Percentiles rank a stretch among this genome's conserved stretches.
Conservation (phyloP, 257 asterid species). For the Nicotiana sylvestris region DNA sequence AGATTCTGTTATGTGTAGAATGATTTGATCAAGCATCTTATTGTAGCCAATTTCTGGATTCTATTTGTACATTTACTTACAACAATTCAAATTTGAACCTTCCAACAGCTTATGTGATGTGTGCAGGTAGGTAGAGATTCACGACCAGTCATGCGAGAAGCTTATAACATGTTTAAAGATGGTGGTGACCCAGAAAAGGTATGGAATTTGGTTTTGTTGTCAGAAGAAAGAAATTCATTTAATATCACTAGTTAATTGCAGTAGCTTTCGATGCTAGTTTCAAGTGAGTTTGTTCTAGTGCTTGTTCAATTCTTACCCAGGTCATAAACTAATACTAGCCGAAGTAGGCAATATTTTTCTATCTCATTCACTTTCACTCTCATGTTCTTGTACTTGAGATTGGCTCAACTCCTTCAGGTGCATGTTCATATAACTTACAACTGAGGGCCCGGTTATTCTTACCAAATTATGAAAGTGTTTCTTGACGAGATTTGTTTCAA, state of each 20-base stretch:
- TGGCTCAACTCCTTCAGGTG: not conserved
- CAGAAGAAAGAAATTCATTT: not conserved
- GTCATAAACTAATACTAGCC: not conserved
- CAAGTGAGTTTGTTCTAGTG: not conserved
- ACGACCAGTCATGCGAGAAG: conserved; percentile 76
- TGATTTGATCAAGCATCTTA: not conserved
- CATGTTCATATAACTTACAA: not conserved
- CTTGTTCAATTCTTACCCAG: not conserved
- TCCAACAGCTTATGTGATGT: conserved; percentile 13
- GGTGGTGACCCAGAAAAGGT: conserved; percentile 96
- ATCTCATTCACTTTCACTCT: not conserved
- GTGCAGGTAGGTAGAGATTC: conserved; percentile 79
- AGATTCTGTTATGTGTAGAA: not conserved
- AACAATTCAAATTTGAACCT: not conserved
- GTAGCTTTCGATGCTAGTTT: not conserved
- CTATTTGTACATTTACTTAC: not conserved
- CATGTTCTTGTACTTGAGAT: not conserved
- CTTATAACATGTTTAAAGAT: conserved; percentile 65
- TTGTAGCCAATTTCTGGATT: not conserved
- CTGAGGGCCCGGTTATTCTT: not conserved
- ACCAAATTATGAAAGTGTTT: not conserved
- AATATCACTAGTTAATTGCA: not conserved
- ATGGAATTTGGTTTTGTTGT: not conserved
- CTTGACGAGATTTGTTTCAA: not conserved
- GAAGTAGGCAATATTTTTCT: not conserved